Conservation (phyloP, 805 yeast genomes). For the Candida vaughaniae region DNA sequence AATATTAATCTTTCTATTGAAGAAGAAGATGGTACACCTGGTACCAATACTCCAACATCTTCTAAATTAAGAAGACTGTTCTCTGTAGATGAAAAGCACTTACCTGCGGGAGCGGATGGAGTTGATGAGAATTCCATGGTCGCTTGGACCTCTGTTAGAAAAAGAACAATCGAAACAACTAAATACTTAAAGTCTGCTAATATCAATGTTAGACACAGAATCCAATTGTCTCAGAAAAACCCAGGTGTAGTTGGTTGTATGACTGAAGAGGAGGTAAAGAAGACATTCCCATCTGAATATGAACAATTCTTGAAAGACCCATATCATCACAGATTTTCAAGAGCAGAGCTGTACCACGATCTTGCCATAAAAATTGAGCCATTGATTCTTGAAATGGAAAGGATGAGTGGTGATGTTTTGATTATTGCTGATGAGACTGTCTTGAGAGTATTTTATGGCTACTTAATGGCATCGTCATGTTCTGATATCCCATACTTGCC, state of each 20-base stretch:
- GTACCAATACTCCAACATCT: slow-evolving; percentile 5
- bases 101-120: slow-evolving; percentile 55
- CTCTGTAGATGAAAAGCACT: slow-evolving; percentile 40
- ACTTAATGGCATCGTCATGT: slow-evolving; percentile 88
- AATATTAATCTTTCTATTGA: slow-evolving; percentile 2
- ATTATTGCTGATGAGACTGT: slow-evolving; percentile 94
- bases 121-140: slow-evolving; percentile 60
- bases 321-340: slow-evolving; percentile 86
- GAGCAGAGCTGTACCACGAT: slow-evolving; percentile 96
- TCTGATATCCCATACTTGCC: slow-evolving; percentile 77
- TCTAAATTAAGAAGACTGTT: slow-evolving; percentile 9
- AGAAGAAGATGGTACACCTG: slow-evolving; percentile 9
- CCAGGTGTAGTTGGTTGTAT: slow-evolving; percentile 85
- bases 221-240: slow-evolving; percentile 82
- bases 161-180: slow-evolving; percentile 80
- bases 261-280: slow-evolving; percentile 56
- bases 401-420: slow-evolving; percentile 82
- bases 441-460: slow-evolving; percentile 86
- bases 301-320: slow-evolving; percentile 70
- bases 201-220: slow-evolving; percentile 67
- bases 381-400: slow-evolving; percentile 86
- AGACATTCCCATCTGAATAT: slow-evolving; percentile 67
- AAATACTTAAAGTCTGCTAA: slow-evolving; percentile 56
- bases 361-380: slow-evolving; percentile 94
- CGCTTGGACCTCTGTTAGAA: slow-evolving; percentile 95